phyloP scores from a whole-genome alignment of 257 asterid species.

The Nemophila menziesii region DNA sequence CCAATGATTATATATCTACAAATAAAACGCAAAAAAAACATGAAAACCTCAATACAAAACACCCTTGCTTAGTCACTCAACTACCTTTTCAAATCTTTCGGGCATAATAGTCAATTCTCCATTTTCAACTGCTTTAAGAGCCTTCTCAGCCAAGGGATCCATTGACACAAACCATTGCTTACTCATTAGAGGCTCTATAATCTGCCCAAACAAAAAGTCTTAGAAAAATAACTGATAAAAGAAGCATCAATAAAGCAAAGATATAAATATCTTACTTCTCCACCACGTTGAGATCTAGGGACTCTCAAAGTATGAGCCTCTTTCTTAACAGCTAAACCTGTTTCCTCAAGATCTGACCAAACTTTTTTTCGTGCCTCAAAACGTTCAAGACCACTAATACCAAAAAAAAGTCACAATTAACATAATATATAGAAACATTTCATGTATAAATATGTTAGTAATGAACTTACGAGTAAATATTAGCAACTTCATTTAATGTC shows the following conservation, averaged over 20 bases:
- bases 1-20: conserved; percentile 92
- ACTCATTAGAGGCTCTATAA: conserved; percentile 92
- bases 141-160: conserved; percentile 96
- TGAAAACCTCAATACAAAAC: conserved; percentile 13
- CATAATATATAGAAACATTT: conserved; percentile 14
- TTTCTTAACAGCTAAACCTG: conserved; percentile 83
- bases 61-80: conserved; percentile 1
- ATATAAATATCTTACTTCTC: conserved; percentile 53
- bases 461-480: conserved; percentile 53
- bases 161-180: conserved; percentile 97
- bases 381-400: conserved; percentile 91
- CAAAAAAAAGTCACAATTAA: conserved; percentile 12
- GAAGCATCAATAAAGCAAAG: conserved; percentile 5
- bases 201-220: conserved; percentile 31
- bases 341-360: conserved; percentile 93
- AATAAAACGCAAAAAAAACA: conserved; percentile 14
- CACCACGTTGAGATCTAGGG: conserved; percentile 99
- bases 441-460: conserved; percentile 7
- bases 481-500: conserved; percentile 91
- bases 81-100: conserved; percentile 92
- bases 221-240: conserved; percentile 14
- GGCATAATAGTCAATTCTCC: conserved; percentile 88
- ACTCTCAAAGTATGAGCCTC: conserved; percentile 77
- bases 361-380: conserved; percentile 94
- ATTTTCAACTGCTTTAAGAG: conserved; percentile 74